Base-by-base conservation (phyloP, 163 green algal species). In the Coccomyxa subellipsoidea region DNA sequence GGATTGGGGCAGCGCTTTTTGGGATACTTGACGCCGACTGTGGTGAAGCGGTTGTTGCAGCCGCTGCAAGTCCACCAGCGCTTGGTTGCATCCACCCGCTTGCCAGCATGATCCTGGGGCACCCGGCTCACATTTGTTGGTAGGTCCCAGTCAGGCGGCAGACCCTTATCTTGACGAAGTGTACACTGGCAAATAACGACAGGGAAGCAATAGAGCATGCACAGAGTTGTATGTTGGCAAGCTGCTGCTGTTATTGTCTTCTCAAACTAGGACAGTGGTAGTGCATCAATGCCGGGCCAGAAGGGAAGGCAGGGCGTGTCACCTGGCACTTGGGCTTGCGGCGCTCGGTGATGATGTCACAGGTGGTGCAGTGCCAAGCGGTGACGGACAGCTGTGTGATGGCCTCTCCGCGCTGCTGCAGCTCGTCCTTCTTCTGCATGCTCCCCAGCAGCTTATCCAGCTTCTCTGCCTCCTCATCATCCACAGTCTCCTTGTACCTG, bases 1-100 rank as follows among this genome's bases (percentile, higher is more conserved):
- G 32, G 32, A 32, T 89, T 91, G 80, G 82, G 53, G 84, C 91
- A 94, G 38, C 86, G 82, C 66, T 71, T 86, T n/a, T 38, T 81
- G 0, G 91, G 91, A 79, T 92, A 93, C 34, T 81, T 82, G 4
- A 92, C 86, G 23, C 87, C 90, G 32, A 94, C 39, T 0, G 90
- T 92, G 36, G 83, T 79, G 80, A 92, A 91, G 69, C 85, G 84
- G 36, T 84, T 69, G 36, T 88, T 88, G 86, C 91, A 94, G 54
- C 85, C 82, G 34, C 80, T 72, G 85, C 91, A 94, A 27, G 82
- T 80, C 91, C 91, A 94, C 83, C 87, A 94, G 66, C 90, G 86
- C 80, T 93, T 94, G 40, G 79, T 86, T 18, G 77, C 81, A 59
- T 35, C 38, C 8, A 80, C 76, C 1, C n/a, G 37, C 36, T 36